These are phyloP conservation scores for Kwoniella heveanensis DNA, from an alignment of 768 basidiomycete genomes.

Conservation along the genomic window DNA sequence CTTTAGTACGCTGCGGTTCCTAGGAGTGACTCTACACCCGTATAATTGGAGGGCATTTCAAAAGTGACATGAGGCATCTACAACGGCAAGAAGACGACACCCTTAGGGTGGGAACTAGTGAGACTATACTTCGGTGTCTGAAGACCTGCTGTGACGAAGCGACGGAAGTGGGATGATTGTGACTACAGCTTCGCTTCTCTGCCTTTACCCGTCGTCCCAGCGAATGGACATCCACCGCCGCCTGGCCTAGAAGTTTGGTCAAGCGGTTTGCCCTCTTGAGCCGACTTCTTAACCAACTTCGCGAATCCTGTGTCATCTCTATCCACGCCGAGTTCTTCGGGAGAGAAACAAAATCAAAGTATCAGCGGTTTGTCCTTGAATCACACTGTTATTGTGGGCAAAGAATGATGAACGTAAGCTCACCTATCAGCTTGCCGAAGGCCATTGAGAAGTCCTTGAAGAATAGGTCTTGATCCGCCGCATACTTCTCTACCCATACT, in stretches of 20 bases:
- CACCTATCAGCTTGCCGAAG: slow-evolving; percentile 55
- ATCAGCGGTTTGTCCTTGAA: too few relatives aligned
- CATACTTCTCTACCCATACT: slow-evolving; percentile 55
- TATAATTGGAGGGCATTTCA: too few relatives aligned
- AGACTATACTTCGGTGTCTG: too few relatives aligned
- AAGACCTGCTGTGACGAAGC: too few relatives aligned
- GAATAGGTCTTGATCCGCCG: slow-evolving; percentile 54
- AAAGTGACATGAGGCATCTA: slow-evolving; percentile 1
- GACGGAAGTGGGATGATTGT: too few relatives aligned
- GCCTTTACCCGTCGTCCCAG: slow-evolving; percentile 31
- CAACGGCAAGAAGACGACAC: background rate
- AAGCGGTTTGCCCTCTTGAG: slow-evolving; percentile 52
- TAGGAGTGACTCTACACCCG: too few relatives aligned
- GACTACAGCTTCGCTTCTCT: slow-evolving; percentile 21
- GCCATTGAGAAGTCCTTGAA: slow-evolving; percentile 55
- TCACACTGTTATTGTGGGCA: too few relatives aligned
- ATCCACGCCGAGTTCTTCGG: slow-evolving; percentile 54
- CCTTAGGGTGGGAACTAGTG: too few relatives aligned
- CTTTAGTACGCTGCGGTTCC: slow-evolving; percentile 1
- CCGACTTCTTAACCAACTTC: slow-evolving; percentile 51
- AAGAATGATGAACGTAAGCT: slow-evolving; percentile 8
- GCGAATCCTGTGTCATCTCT: slow-evolving; percentile 55
- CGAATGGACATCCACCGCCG: slow-evolving; percentile 54
- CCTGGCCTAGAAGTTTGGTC: slow-evolving; percentile 39
- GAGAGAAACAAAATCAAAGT: too few relatives aligned